Evolutionary conservation across 169 alveolate species (phyloP).

Genomic region (Plasmodium cynomolgi): DNA sequence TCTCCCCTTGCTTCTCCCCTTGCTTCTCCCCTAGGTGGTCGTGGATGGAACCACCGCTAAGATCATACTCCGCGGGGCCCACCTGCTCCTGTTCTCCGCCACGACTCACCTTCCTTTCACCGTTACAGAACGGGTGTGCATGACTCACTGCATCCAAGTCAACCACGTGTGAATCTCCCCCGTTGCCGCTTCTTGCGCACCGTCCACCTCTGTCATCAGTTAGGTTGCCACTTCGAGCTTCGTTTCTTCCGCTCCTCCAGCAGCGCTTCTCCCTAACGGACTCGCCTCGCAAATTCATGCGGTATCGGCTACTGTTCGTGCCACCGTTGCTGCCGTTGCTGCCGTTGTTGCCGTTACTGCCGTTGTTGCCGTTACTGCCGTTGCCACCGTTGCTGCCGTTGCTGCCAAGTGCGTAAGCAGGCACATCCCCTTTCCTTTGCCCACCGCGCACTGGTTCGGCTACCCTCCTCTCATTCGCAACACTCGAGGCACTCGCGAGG

Average conservation of each 20-base stretch:
- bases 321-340: not conserved
- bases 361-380: not conserved
- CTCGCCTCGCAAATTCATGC: not conserved
- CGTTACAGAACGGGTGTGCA: not conserved
- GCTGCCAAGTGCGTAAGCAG: not conserved
- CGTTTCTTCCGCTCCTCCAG: not conserved
- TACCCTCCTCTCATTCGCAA: not conserved
- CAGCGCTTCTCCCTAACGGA: not conserved
- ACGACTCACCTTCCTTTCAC: not conserved
- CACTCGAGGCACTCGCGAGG: not conserved
- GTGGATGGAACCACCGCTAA: not conserved
- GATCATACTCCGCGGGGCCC: not conserved
- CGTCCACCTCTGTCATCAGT: not conserved
- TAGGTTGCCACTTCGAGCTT: not conserved
- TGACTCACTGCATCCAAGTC: not conserved
- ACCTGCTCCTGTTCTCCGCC: not conserved
- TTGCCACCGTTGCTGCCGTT: not conserved
- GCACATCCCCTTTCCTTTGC: not conserved
- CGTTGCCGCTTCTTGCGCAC: not conserved
- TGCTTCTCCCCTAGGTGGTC: not conserved
- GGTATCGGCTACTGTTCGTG: not conserved
- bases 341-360: not conserved
- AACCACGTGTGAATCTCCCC: not conserved
- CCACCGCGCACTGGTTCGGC: not conserved
- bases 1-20: too few relatives aligned